Conservation (phyloP, 768 basidiomycete species). For the Cystofilobasidium bisporidii region DNA sequence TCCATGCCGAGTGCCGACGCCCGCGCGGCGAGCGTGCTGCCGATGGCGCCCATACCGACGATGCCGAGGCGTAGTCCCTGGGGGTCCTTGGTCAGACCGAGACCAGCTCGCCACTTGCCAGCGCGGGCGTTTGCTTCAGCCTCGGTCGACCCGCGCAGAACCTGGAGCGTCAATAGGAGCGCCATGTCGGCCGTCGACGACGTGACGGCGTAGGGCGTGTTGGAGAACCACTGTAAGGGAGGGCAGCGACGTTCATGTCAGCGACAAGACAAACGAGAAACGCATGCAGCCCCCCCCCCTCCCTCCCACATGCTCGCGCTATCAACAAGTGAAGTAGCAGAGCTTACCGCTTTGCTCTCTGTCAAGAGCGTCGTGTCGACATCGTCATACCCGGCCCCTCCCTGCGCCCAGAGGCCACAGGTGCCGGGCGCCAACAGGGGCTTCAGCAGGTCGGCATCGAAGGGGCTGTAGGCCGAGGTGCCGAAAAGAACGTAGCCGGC, state of each 20-base stretch:
- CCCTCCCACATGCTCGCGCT: too few species aligned
- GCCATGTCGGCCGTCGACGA: constrained; percentile 32
- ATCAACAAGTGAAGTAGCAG: not conserved
- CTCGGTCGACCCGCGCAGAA: constrained; percentile 27
- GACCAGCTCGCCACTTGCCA: constrained; percentile 29
- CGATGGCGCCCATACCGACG: constrained; percentile 33
- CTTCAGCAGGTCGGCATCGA: constrained; percentile 30
- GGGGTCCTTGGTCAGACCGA: constrained; percentile 31
- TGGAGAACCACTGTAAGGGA: constrained; percentile 30
- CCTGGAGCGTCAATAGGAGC: constrained; percentile 30
- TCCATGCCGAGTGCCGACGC: constrained; percentile 30
- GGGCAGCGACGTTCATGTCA: not conserved
- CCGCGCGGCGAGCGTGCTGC: constrained; percentile 30
- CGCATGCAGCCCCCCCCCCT: too few species aligned
- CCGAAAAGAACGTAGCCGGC: constrained; percentile 31
- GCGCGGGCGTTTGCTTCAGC: constrained; percentile 26
- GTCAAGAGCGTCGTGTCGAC: constrained; percentile 23
- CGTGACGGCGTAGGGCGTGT: constrained; percentile 33
- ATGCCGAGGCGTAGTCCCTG: constrained; percentile 30
- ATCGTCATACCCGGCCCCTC: constrained; percentile 32
- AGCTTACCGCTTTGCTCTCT: constrained; percentile 24
- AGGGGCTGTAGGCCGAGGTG: constrained; percentile 28
- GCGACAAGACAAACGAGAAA: too few species aligned
- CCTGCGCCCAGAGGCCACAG: constrained; percentile 30
- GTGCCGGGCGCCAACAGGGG: constrained; percentile 31